These are phyloP conservation scores for Chrysoporthe puriensis DNA, from an alignment of 2,329 filamentous ascomycete species.

Conservation along the genomic window DNA sequence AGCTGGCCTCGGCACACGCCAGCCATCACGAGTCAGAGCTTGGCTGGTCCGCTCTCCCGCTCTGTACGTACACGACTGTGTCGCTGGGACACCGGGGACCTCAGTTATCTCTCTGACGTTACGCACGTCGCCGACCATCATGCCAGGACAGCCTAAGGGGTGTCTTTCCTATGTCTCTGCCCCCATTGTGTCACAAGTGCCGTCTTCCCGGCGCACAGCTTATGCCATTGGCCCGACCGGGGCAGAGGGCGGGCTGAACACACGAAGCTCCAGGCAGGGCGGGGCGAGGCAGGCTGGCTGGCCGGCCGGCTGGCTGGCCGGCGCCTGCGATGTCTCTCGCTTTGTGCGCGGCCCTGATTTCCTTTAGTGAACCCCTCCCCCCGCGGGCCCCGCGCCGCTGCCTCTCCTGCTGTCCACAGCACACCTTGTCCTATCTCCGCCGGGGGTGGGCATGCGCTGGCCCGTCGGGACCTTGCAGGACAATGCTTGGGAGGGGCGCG, in stretches of 20 bases:
- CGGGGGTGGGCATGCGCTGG: not conserved
- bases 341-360: not conserved
- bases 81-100: slow-evolving; percentile 1
- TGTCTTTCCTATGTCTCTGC: slow-evolving; percentile 16
- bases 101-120: not conserved
- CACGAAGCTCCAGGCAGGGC: not conserved
- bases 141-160: not conserved
- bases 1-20: not conserved
- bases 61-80: not conserved
- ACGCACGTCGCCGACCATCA: slow-evolving; percentile 11
- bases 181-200: slow-evolving; percentile 8
- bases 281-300: not conserved
- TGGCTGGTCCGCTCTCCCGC: not conserved
- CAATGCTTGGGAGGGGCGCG: not conserved
- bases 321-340: not conserved
- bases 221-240: not conserved
- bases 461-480: not conserved
- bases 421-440: not conserved
- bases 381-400: not conserved
- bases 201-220: not conserved
- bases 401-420: not conserved
- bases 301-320: not conserved
- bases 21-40: not conserved
- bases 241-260: not conserved
- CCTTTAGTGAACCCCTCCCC: not conserved